A percentile compares a stretch with the other conserved stretches of the same genome.
Evolutionary conservation across 2,329 filamentous ascomycete species (phyloP).

Genomic region (Acrocalymma vagum): DNA sequence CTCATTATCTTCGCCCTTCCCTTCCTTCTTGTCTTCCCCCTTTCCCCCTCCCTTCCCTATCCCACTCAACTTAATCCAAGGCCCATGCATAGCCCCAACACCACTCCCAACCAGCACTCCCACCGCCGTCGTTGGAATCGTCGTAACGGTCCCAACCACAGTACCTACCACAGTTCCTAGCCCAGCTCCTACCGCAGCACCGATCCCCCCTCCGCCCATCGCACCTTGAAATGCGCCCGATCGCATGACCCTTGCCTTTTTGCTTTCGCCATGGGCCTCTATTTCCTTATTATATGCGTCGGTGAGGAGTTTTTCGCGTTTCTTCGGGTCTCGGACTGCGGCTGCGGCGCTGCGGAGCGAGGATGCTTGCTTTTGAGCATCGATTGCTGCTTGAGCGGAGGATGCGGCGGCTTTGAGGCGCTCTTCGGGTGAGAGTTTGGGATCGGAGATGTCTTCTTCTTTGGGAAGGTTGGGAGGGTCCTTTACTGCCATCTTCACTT

Average conservation of each 20-base stretch:
- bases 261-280: conserved; percentile 43
- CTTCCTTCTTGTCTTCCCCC: conserved; percentile 12
- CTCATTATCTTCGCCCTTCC: conserved; percentile 13
- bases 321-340: conserved; percentile 39
- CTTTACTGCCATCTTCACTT: no score
- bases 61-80: conserved; percentile 50
- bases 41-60: conserved; percentile 22
- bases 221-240: conserved; percentile 52
- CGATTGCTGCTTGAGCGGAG: conserved; percentile 38
- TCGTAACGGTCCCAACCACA: conserved; percentile 48
- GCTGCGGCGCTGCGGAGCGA: conserved; percentile 31
- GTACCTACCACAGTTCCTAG: conserved; percentile 53
- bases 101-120: conserved; percentile 52
- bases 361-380: conserved; percentile 36
- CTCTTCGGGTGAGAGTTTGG: conserved; percentile 27
- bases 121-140: conserved; percentile 50
- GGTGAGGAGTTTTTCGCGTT: conserved; percentile 42
- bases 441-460: conserved; percentile 28
- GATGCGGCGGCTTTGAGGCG: conserved; percentile 40
- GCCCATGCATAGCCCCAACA: conserved; percentile 52
- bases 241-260: conserved; percentile 43
- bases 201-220: conserved; percentile 53
- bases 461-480: conserved; percentile 14
- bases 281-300: conserved; percentile 45
- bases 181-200: conserved; percentile 50